Base-by-base conservation (phyloP, 2,329 filamentous ascomycete genomes). In the Akanthomyces muscarius region DNA sequence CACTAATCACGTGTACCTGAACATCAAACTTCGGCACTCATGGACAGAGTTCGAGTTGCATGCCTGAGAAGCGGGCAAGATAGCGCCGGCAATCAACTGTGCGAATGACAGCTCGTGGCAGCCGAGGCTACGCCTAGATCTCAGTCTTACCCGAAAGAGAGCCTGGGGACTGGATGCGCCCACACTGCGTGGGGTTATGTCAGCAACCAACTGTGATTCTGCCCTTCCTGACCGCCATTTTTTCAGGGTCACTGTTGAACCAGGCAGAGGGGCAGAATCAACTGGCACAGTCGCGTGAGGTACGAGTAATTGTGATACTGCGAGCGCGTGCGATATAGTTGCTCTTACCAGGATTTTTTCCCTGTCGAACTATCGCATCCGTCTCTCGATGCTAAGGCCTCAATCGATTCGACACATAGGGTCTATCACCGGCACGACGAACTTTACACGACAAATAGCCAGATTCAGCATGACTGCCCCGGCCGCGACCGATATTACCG, bases 391-490 rank as follows among this genome's bases (percentile, higher is more conserved):
- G 57, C 57, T 60, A 25, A 10, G 23, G 23, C 36, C 23, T 18
- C 57, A 14, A 8, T 30, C 44, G 33, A 21, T 33, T 44, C 57
- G 57, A 60, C 33, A 50, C 8, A 30, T 28, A 21, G 33, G 16
- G 30, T 23, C 23, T 16, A n/a, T 47, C 14, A 21, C 8, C n/a
- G 36, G 59, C 48, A 28, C 59, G 8, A 44, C 28, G 14, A 48
- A n/a, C 6, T 13, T 5, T 11, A 25, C 48, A 38, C 50, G 55
- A 33, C 54, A 41, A 23, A 41, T 61, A 23, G 59, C 30, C 41
- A 57, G 21, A n/a, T 55, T 65, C 41, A 57, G 44, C 45, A 62
- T 64, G 42, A 57, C 25, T 21, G 41, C 42, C 28, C 25, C 56
- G n/a, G 55, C 58, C 18, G 48, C 36, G 36, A 6, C 58, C 21